phyloP scores from a whole-genome alignment of 2,329 filamentous ascomycete genomes.

The Pestalotiopsis sp. region DNA sequence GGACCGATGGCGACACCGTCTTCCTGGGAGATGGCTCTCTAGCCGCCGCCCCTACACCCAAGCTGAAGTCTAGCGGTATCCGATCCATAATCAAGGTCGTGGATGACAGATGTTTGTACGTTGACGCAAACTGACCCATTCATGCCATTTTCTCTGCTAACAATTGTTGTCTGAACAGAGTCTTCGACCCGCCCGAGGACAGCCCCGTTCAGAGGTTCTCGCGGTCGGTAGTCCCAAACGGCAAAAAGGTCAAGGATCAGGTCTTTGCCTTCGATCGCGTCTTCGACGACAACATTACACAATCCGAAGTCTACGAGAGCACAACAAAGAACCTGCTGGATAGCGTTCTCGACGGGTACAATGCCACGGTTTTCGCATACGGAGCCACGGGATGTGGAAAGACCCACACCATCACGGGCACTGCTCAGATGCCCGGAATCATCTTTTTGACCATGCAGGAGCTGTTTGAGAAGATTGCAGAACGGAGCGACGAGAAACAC shows the following conservation, averaged over 20 bases:
- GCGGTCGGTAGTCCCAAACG: constrained; percentile 76
- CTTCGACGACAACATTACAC: constrained; percentile 92
- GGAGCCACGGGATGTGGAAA: constrained; percentile 98
- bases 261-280: constrained; percentile 96
- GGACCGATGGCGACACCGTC: constrained; percentile 79
- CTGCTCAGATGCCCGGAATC: constrained; percentile 89
- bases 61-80: constrained; percentile 83
- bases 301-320: constrained; percentile 92
- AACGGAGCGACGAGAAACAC: constrained; percentile 81
- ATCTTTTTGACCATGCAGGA: constrained; percentile 99
- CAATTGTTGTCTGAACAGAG: constrained; percentile 52
- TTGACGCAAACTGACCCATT: constrained; percentile 22
- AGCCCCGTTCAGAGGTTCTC: constrained; percentile 88
- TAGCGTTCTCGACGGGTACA: constrained; percentile 95
- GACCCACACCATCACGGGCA: constrained; percentile 96
- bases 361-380: constrained; percentile 98
- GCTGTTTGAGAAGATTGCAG: constrained; percentile 93
- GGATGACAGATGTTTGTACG: constrained; percentile 93
- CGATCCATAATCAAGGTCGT: constrained; percentile 93
- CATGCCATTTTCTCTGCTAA: not conserved
- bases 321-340: constrained; percentile 90
- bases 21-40: constrained; percentile 98
- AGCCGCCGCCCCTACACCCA: constrained; percentile 82
- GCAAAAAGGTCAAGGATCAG: constrained; percentile 95
- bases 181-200: constrained; percentile 97